Conservation (phyloP, 306 rosid species). For the Clitoria ternatea region DNA sequence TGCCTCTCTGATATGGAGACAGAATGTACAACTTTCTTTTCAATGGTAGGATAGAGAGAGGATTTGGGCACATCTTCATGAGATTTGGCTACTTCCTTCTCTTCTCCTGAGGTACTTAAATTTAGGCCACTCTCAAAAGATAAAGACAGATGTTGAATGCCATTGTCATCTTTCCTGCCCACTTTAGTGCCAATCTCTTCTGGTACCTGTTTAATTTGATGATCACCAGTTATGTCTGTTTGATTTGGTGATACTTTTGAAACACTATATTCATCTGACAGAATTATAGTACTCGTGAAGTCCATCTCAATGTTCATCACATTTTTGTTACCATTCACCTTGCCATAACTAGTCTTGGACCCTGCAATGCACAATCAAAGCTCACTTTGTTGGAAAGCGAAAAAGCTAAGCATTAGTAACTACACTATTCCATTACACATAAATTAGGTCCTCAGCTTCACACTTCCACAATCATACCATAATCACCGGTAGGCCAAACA, state of each 20-base stretch:
- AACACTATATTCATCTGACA: conserved; percentile 72
- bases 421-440: conserved; percentile 22
- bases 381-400: conserved; percentile 33
- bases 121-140: conserved; percentile 37
- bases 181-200: conserved; percentile 20
- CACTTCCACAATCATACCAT: conserved; percentile 3
- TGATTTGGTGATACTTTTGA: conserved; percentile 52
- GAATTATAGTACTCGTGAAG: conserved; percentile 59
- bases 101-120: conserved; percentile 26
- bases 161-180: conserved; percentile 17
- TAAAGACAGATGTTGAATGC: conserved; percentile 40
- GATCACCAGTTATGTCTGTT: conserved; percentile 28
- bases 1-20: conserved; percentile 36
- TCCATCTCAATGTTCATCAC: conserved; percentile 51
- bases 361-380: conserved; percentile 61
- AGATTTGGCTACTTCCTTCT: conserved; percentile 35
- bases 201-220: conserved; percentile 28
- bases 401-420: conserved; percentile 2
- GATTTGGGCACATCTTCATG: conserved; percentile 34
- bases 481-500: conserved; percentile 8
- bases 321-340: conserved; percentile 19
- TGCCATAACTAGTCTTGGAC: conserved; percentile 43
- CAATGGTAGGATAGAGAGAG: conserved; percentile 33
- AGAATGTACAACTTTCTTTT: conserved; percentile 27
- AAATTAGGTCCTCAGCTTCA: conserved; percentile 12